phyloP scores from a whole-genome alignment of 176 grass and related monocot genomes.

The Hsuehochloa calcarea region DNA sequence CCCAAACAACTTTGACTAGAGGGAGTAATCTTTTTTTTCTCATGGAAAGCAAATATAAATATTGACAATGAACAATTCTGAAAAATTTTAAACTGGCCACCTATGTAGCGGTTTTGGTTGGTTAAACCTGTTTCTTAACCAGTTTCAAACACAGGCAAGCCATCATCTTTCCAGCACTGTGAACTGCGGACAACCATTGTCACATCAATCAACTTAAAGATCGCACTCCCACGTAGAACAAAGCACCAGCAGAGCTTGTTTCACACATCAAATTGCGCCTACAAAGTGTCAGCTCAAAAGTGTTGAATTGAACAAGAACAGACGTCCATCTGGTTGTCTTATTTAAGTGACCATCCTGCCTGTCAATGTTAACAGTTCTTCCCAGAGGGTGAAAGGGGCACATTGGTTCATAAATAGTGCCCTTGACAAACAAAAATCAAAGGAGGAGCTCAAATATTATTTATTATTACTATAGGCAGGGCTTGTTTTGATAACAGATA shows the following conservation, averaged over 20 bases:
- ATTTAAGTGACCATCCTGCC: background rate
- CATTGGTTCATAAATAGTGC: background rate
- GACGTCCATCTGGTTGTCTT: background rate
- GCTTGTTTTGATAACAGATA: slow-evolving; percentile 29
- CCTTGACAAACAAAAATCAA: background rate
- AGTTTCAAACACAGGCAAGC: background rate
- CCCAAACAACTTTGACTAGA: no score
- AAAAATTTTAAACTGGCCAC: background rate
- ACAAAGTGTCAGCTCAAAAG: background rate
- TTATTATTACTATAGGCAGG: slow-evolving; percentile 34
- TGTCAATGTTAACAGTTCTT: background rate
- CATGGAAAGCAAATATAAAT: background rate
- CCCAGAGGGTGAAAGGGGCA: background rate
- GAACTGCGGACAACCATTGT: background rate
- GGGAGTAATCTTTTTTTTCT: no score
- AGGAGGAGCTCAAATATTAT: background rate
- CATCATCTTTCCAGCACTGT: background rate
- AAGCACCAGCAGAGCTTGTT: background rate
- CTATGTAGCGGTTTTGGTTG: background rate
- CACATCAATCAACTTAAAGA: background rate
- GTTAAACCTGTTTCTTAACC: background rate
- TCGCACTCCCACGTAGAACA: background rate
- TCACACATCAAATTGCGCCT: background rate
- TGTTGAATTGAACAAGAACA: background rate
- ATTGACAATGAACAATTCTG: background rate